phyloP scores from a whole-genome alignment of 179 eudicot species.

The Patellifolia procumbens region DNA sequence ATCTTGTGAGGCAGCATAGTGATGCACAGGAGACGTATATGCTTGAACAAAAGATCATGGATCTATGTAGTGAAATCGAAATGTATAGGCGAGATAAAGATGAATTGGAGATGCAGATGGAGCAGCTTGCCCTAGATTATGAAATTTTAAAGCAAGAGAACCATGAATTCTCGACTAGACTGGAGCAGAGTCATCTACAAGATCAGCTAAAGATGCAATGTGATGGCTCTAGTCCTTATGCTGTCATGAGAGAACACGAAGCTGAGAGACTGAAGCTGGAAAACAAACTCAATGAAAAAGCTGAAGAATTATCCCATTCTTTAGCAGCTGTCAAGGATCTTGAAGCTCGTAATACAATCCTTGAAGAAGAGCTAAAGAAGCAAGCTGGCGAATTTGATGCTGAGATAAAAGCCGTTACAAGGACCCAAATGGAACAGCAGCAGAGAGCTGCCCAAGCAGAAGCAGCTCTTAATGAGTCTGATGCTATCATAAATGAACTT shows the following conservation, averaged over 20 bases:
- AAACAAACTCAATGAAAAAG: slow-evolving; percentile 49
- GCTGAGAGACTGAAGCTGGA: slow-evolving; percentile 56
- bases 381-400: slow-evolving; percentile 56
- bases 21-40: slow-evolving; percentile 63
- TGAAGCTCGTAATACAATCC: slow-evolving; percentile 44
- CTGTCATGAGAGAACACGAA: slow-evolving; percentile 54
- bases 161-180: slow-evolving; percentile 65
- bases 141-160: slow-evolving; percentile 94
- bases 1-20: slow-evolving; percentile 71
- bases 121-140: slow-evolving; percentile 93
- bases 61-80: slow-evolving; percentile 70
- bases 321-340: slow-evolving; percentile 48
- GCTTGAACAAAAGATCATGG: slow-evolving; percentile 77
- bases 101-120: slow-evolving; percentile 93
- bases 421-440: slow-evolving; percentile 59
- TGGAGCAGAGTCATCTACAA: slow-evolving; percentile 75
- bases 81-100: slow-evolving; percentile 78
- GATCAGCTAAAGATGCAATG: slow-evolving; percentile 88
- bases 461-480: slow-evolving; percentile 41
- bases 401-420: slow-evolving; percentile 49
- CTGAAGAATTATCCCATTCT: slow-evolving; percentile 56
- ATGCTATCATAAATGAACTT: slow-evolving; percentile 47
- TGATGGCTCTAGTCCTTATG: slow-evolving; percentile 69
- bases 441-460: slow-evolving; percentile 67
- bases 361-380: slow-evolving; percentile 57